These are phyloP conservation scores for Rhynchosporium graminicola DNA, from an alignment of 2,329 filamentous ascomycete species.

Conservation along the genomic window DNA sequence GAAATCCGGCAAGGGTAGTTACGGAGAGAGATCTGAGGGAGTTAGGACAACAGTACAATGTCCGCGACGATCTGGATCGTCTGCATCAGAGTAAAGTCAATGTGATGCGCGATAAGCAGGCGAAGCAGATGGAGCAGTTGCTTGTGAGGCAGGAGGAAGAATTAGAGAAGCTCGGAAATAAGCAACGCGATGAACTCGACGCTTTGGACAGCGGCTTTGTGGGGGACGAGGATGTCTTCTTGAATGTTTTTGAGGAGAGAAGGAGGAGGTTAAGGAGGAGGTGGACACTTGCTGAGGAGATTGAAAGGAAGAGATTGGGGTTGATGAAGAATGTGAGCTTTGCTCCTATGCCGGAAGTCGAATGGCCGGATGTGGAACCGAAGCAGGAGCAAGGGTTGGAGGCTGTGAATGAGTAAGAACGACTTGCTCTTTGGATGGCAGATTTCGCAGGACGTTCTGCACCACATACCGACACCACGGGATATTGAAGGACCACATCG, in stretches of 20 bases:
- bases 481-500: slow-evolving; percentile 5
- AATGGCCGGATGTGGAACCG: slow-evolving; percentile 43
- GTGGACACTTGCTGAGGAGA: slow-evolving; percentile 55
- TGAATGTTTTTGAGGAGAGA: slow-evolving; percentile 48
- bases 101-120: slow-evolving; percentile 64
- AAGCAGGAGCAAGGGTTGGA: slow-evolving; percentile 27
- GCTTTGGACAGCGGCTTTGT: slow-evolving; percentile 49
- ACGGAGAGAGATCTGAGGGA: slow-evolving; percentile 61
- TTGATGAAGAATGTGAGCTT: slow-evolving; percentile 47
- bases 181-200: slow-evolving; percentile 51
- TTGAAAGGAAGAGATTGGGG: slow-evolving; percentile 56
- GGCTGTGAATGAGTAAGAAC: slow-evolving; percentile 30
- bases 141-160: slow-evolving; percentile 56
- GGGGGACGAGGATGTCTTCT: slow-evolving; percentile 53
- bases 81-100: slow-evolving; percentile 63
- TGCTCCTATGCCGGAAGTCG: slow-evolving; percentile 43
- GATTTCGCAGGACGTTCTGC: neutral
- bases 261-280: slow-evolving; percentile 48
- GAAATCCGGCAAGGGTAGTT: slow-evolving; percentile 53
- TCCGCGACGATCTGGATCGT: slow-evolving; percentile 60
- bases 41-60: slow-evolving; percentile 60
- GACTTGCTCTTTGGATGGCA: neutral
- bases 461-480: slow-evolving; percentile 4
- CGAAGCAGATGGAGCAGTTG: slow-evolving; percentile 61
- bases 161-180: slow-evolving; percentile 48